Evolutionary conservation across 768 basidiomycete genomes (phyloP).

Genomic region (Exsudoporus frostii): DNA sequence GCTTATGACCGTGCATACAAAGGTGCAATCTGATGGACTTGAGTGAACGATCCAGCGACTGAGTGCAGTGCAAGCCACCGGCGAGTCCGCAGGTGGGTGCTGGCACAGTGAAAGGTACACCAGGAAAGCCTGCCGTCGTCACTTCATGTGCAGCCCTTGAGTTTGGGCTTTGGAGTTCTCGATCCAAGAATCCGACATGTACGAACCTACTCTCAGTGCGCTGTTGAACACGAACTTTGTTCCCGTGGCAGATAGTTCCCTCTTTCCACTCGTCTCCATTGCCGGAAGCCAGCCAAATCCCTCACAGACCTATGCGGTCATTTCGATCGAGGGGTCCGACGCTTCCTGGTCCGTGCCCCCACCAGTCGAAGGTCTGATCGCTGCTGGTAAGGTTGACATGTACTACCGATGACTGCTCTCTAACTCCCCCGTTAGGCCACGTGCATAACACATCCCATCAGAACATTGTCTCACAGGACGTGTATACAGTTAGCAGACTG

Average conservation of each 20-base stretch:
- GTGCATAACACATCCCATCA: background rate
- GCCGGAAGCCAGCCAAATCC: background rate
- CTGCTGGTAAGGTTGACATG: background rate
- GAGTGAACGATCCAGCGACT: background rate
- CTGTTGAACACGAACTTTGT: background rate
- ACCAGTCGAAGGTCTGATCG: background rate
- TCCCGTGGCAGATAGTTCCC: no score
- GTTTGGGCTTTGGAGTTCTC: no score
- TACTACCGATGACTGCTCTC: background rate
- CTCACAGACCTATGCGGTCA: background rate
- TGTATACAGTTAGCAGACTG: no score
- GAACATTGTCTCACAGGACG: background rate
- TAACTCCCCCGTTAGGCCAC: constrained; percentile 1
- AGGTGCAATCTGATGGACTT: constrained; percentile 7
- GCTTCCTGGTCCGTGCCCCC: background rate
- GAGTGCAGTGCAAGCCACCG: background rate
- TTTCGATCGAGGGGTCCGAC: background rate
- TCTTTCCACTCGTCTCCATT: no score
- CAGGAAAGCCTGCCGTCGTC: background rate
- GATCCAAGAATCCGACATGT: background rate
- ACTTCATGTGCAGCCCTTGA: background rate
- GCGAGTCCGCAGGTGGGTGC: background rate
- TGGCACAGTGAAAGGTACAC: background rate
- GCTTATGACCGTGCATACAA: constrained; percentile 5
- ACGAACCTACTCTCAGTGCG: no score